Base-by-base conservation (phyloP, 768 basidiomycete species). In the Lactarius hengduanensis region DNA sequence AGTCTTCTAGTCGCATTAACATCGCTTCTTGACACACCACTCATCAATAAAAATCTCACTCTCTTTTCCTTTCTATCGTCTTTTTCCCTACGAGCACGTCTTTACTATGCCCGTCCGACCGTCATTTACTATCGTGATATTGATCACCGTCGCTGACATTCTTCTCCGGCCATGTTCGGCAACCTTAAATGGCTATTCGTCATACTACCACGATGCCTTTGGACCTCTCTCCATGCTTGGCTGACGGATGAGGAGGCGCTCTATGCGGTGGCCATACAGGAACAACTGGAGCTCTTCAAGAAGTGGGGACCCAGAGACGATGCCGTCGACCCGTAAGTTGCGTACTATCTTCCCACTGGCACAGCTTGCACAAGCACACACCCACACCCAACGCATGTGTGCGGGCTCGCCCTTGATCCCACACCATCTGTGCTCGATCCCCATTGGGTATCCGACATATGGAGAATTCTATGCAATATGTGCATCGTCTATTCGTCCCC, bases 251-350 rank as follows among this genome's bases (percentile, higher is more conserved):
- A 67, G 41, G 66, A 67, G 20, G 66, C 22, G 1, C 58, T 43
- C 4, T 67, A 67, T 53, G 20, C 13, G 0, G 13, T 26, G 18
- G 26, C 58, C 26, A 1, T 67, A 8, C 34, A 60, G 22, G 53
- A 55, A 1, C 66, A 62, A 8, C 58, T 22, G 34, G 16, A 34
- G 8, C 66, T 67, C 16, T 63, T 67, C 32, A 63, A 9, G 18
- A 67, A 67, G 10, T 67, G 53, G 58, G 66, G 66, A 0, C 66
- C 66, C 1, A 22, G 53, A 13, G 62, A 56, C 0, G 34, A 47
- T 22, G 26, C 32, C 18, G 41, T 67, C 41, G 34, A 56, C 8
- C 13, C 62, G 66, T 67, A 50, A 59, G 66, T 62, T 0, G 2
- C 11, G 0, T 5, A 13, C 13, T 7, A 10, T 4, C 10, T 38